These are phyloP conservation scores for Rubia balearica DNA, from an alignment of 305 asterid genomes.

Conservation along the genomic window DNA sequence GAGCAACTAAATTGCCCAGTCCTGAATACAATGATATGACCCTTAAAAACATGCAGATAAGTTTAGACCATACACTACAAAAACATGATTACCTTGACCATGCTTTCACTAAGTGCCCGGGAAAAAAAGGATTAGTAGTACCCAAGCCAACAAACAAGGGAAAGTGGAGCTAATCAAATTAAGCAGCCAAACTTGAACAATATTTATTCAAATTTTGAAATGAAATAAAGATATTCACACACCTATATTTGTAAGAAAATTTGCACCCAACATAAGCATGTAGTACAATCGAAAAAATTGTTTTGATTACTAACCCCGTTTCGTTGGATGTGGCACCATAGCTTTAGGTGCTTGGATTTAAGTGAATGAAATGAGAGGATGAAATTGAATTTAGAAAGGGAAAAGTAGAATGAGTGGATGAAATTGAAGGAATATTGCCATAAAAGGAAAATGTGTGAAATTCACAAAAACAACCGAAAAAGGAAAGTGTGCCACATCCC, in stretches of 20 bases:
- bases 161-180: not conserved
- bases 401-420: too few species aligned
- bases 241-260: not conserved
- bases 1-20: not conserved
- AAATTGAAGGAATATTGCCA: too few species aligned
- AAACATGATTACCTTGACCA: not conserved
- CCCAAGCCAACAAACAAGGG: not conserved
- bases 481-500: too few species aligned
- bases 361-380: too few species aligned
- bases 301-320: not conserved
- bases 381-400: too few species aligned
- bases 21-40: not conserved
- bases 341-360: too few species aligned
- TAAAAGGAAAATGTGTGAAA: too few species aligned
- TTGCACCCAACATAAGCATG: not conserved
- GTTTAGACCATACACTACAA: not conserved
- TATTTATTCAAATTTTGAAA: not conserved
- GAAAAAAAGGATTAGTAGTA: not conserved
- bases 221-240: not conserved
- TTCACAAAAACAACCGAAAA: too few species aligned
- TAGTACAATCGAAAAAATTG: not conserved
- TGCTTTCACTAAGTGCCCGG: not conserved
- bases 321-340: too few species aligned
- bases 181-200: not conserved
- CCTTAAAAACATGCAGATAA: not conserved